Conservation (phyloP, 208 protist genomes). For the Acanthamoeba healyi region DNA sequence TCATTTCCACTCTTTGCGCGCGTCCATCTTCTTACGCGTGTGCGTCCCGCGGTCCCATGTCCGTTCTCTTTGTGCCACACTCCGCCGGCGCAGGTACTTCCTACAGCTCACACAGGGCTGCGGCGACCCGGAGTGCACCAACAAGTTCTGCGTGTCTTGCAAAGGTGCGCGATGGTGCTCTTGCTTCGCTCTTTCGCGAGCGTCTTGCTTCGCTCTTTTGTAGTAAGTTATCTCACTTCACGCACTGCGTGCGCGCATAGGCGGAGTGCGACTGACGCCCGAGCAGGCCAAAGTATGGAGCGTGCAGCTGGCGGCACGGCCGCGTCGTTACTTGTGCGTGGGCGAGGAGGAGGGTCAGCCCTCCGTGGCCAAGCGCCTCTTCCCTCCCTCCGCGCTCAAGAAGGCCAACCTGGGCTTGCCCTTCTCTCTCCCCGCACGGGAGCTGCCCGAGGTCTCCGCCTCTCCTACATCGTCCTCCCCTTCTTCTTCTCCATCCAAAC, state of each 20-base stretch:
- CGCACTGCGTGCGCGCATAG: not conserved
- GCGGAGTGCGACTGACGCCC: conserved; percentile 30
- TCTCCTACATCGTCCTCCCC: not conserved
- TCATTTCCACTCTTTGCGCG: too few relatives aligned
- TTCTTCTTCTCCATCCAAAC: not conserved
- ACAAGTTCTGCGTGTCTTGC: conserved; percentile 55
- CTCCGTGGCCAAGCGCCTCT: conserved; percentile 28
- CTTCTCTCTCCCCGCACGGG: not conserved
- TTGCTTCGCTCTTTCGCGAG: not conserved
- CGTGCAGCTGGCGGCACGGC: conserved; percentile 51
- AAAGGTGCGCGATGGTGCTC: not conserved
- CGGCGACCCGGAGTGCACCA: conserved; percentile 52
- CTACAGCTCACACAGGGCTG: conserved; percentile 62
- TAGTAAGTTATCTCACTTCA: not conserved
- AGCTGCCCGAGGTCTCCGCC: conserved; percentile 3
- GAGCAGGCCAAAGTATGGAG: conserved; percentile 72
- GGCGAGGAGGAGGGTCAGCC: conserved; percentile 30
- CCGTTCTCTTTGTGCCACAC: not conserved
- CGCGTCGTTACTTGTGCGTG: conserved; percentile 51
- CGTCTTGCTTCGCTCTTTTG: not conserved
- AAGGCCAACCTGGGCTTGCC: conserved; percentile 1
- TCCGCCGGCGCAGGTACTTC: conserved; percentile 28
- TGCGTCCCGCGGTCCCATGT: not conserved
- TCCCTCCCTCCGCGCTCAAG: conserved; percentile 51
- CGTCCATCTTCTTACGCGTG: not conserved